phyloP scores from a whole-genome alignment of 768 basidiomycete species.

The Clitopilus hobsonii region DNA sequence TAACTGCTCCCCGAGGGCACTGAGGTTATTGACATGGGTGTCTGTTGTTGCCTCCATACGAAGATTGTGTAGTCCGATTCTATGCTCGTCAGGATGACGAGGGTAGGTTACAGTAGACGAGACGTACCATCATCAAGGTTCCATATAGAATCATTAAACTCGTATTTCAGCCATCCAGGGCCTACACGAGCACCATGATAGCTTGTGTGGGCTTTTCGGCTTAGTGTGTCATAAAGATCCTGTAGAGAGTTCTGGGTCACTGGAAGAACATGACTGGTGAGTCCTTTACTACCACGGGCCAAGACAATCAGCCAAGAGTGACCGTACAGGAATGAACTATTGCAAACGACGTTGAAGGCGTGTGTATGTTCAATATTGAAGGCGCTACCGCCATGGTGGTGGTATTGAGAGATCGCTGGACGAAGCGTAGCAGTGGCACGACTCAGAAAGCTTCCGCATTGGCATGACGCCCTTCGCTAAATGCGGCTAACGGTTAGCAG shows the following conservation, averaged over 20 bases:
- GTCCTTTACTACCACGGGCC: background rate
- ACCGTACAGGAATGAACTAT: slow-evolving; percentile 68
- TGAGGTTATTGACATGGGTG: slow-evolving; percentile 11
- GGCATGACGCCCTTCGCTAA: no score
- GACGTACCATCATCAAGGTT: slow-evolving; percentile 84
- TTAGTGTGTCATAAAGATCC: slow-evolving; percentile 67
- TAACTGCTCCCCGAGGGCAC: background rate
- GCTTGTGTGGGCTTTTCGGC: slow-evolving; percentile 54
- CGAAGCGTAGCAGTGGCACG: no score
- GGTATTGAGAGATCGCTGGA: background rate
- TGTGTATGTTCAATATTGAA: slow-evolving; percentile 67
- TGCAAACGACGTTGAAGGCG: slow-evolving; percentile 69
- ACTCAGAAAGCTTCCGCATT: no score
- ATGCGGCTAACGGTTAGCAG: no score
- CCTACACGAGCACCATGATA: slow-evolving; percentile 61
- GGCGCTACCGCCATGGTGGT: slow-evolving; percentile 26
- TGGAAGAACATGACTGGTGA: slow-evolving; percentile 22
- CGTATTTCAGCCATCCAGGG: slow-evolving; percentile 84
- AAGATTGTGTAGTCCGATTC: slow-evolving; percentile 91
- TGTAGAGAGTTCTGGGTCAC: slow-evolving; percentile 66
- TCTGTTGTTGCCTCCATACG: slow-evolving; percentile 60
- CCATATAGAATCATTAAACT: slow-evolving; percentile 75
- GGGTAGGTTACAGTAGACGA: background rate
- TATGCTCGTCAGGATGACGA: slow-evolving; percentile 9
- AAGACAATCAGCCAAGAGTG: slow-evolving; percentile 3